phyloP scores from a whole-genome alignment of 768 basidiomycete species.

The Leucosporidium yakuticum region DNA sequence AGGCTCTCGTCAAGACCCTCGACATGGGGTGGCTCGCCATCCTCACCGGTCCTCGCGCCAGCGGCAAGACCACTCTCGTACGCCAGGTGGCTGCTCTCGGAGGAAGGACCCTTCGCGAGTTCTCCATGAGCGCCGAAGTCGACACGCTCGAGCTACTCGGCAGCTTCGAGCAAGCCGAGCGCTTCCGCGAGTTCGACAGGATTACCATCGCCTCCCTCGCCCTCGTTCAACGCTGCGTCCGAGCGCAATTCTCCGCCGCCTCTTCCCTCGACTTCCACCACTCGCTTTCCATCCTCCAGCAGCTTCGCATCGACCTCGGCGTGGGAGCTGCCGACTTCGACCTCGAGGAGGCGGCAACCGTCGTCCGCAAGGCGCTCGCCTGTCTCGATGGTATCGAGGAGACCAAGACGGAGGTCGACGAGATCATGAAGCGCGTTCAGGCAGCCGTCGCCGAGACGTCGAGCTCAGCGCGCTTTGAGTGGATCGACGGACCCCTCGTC shows the following conservation, averaged over 20 bases:
- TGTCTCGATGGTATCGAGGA: not conserved
- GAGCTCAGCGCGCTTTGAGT: constrained; percentile 65
- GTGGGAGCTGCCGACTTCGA: constrained; percentile 13
- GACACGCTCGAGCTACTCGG: constrained; percentile 93
- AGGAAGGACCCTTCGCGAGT: constrained; percentile 64
- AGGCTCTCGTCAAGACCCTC: constrained; percentile 68
- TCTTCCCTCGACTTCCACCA: not conserved
- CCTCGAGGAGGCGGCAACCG: not conserved
- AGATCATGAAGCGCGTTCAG: not conserved
- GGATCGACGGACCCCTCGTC: constrained; percentile 90
- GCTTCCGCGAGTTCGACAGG: constrained; percentile 26
- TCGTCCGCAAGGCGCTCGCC: not conserved
- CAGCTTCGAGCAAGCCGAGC: constrained; percentile 86
- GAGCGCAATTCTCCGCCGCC: constrained; percentile 8
- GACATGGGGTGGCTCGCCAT: constrained; percentile 82
- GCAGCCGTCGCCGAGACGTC: constrained; percentile 5
- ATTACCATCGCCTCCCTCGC: constrained; percentile 7
- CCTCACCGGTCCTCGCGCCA: constrained; percentile 63
- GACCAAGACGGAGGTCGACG: too few relatives aligned
- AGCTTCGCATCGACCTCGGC: constrained; percentile 7
- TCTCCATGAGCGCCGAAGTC: constrained; percentile 74
- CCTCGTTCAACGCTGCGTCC: constrained; percentile 6
- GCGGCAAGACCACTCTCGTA: constrained; percentile 75
- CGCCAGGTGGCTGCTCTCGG: constrained; percentile 62
- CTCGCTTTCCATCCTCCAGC: constrained; percentile 2